phyloP scores from a whole-genome alignment of 1,284 basidiomycete species.

The Hortiboletus rubellus region DNA sequence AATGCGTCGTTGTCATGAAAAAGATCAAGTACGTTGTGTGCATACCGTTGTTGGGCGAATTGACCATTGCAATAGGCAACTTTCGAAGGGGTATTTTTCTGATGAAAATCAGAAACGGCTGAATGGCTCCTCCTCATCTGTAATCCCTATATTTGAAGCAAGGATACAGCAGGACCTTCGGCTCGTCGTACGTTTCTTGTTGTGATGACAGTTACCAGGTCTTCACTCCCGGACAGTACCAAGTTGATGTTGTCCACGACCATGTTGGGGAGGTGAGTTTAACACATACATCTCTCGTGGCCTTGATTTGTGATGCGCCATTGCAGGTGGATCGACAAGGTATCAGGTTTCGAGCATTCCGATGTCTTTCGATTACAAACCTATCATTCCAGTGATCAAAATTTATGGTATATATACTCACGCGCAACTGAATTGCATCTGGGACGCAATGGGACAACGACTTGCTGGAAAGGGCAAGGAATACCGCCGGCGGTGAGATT shows the following conservation, averaged over 20 bases:
- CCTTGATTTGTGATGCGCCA: conserved; percentile 5
- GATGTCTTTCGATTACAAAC: not conserved
- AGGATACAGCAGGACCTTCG: conserved; percentile 55
- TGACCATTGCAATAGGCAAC: conserved; percentile 43
- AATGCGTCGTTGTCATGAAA: conserved; percentile 53
- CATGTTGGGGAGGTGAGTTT: no score
- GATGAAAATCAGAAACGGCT: conserved; percentile 67
- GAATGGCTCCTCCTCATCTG: conserved; percentile 39
- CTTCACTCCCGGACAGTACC: conserved; percentile 47
- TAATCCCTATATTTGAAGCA: conserved; percentile 64
- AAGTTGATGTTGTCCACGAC: conserved; percentile 19
- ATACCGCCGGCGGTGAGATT: not conserved
- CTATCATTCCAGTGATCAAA: conserved; percentile 44
- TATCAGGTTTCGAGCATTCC: conserved; percentile 16
- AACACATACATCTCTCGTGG: no score
- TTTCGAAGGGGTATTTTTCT: conserved; percentile 67
- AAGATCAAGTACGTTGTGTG: conserved; percentile 53
- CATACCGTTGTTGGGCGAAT: not conserved
- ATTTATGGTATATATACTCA: conserved; percentile 69
- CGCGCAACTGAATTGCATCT: conserved; percentile 55
- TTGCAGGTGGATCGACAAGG: conserved; percentile 56
- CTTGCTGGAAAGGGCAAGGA: conserved; percentile 53
- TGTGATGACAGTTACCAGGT: not conserved
- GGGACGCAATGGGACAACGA: conserved; percentile 57
- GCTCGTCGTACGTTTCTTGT: conserved; percentile 50